These are phyloP conservation scores for Cicer pinnatifidum DNA, from an alignment of 306 rosid species.

Conservation along the genomic window DNA sequence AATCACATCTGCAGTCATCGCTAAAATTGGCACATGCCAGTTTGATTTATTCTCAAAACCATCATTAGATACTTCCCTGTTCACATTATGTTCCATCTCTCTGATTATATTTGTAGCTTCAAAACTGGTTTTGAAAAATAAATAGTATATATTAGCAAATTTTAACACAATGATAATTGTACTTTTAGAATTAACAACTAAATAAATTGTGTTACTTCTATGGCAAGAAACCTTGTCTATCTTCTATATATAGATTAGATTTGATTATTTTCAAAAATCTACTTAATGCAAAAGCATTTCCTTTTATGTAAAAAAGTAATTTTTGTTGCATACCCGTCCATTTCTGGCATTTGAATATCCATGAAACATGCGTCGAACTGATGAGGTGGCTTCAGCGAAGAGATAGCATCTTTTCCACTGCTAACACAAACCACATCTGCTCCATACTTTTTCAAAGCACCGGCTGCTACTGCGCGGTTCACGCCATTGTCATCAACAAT, in stretches of 20 bases:
- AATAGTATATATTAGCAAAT: background rate
- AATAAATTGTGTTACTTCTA: background rate
- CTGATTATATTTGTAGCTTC: slow-evolving; percentile 77
- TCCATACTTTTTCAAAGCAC: slow-evolving; percentile 86
- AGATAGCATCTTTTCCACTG: slow-evolving; percentile 76
- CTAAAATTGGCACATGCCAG: slow-evolving; percentile 81
- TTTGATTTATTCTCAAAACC: background rate
- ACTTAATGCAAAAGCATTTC: too few relatives aligned
- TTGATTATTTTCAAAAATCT: too few relatives aligned
- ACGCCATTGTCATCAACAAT: slow-evolving; percentile 89
- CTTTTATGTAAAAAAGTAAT: background rate
- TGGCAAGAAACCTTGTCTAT: background rate
- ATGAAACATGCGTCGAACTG: slow-evolving; percentile 90
- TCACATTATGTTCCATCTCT: slow-evolving; percentile 56
- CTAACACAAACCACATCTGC: slow-evolving; percentile 86
- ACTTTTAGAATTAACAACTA: background rate
- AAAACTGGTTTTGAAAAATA: slow-evolving; percentile 56
- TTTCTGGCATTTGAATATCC: slow-evolving; percentile 99
- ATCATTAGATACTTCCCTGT: slow-evolving; percentile 49
- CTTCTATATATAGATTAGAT: too few relatives aligned
- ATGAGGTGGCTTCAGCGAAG: slow-evolving; percentile 79
- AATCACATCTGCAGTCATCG: slow-evolving; percentile 96
- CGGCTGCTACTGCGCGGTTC: slow-evolving; percentile 91
- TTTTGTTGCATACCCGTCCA: slow-evolving; percentile 80
- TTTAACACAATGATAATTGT: background rate